phyloP scores from a whole-genome alignment of 1,139 yeast species.

The Blastobotrys illinoisensis region DNA sequence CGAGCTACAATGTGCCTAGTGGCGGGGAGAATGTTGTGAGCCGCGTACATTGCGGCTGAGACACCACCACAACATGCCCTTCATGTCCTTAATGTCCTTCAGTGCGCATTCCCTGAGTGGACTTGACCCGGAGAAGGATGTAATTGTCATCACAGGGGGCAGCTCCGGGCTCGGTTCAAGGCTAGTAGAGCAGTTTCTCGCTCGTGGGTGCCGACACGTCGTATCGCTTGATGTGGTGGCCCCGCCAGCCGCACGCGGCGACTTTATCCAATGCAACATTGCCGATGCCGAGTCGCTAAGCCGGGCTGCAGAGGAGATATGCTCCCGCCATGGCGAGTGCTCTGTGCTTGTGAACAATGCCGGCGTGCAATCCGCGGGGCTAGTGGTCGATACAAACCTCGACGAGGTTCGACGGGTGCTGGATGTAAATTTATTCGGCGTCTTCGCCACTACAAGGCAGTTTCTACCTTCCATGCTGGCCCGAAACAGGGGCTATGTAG shows the following conservation, averaged over 20 bases:
- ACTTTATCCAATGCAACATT: conserved; percentile 65
- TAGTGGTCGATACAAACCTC: conserved; percentile 47
- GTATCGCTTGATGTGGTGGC: conserved; percentile 59
- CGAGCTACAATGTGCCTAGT: no score
- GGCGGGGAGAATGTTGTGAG: no score
- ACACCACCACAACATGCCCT: neutral
- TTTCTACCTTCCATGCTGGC: conserved; percentile 69
- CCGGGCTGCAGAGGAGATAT: conserved; percentile 31
- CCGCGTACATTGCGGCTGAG: neutral
- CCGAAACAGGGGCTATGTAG: conserved; percentile 63
- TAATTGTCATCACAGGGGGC: conserved; percentile 82
- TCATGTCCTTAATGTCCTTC: neutral
- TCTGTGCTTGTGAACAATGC: conserved; percentile 79
- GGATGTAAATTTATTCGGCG: conserved; percentile 61
- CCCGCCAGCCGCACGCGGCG: conserved; percentile 41
- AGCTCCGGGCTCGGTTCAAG: conserved; percentile 67
- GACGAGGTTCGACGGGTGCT: conserved; percentile 58
- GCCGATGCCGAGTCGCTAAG: conserved; percentile 34
- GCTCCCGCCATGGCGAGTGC: conserved; percentile 46
- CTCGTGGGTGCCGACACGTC: conserved; percentile 39
- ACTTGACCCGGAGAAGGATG: conserved; percentile 3
- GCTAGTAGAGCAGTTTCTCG: conserved; percentile 44
- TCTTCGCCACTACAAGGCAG: conserved; percentile 62
- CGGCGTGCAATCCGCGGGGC: conserved; percentile 53
- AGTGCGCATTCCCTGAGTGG: conserved; percentile 8